Conservation (phyloP, 2,329 filamentous ascomycete genomes). For the Arthrobotrys sinensis region DNA sequence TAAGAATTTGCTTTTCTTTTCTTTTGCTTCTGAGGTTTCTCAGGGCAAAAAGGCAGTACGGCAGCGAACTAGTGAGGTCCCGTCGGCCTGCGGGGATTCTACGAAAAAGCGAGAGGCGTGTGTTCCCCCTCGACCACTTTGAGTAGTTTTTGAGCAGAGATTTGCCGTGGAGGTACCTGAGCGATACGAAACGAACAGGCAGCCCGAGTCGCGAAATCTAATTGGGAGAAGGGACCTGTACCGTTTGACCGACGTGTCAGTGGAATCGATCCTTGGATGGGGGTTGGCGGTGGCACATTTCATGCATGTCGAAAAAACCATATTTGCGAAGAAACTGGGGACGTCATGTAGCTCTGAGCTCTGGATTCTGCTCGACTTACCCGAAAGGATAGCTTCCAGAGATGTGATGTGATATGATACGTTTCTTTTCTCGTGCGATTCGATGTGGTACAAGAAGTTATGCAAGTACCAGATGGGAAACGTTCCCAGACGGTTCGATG, state of each 20-base stretch:
- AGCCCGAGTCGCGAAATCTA: slow-evolving; percentile 34
- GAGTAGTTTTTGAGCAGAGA: slow-evolving; percentile 43
- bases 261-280: slow-evolving; percentile 27
- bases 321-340: slow-evolving; percentile 26
- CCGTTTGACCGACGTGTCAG: slow-evolving; percentile 59
- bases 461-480: slow-evolving; percentile 11
- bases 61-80: slow-evolving; percentile 38
- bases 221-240: slow-evolving; percentile 40
- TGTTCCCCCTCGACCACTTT: slow-evolving; percentile 30
- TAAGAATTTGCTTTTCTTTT: slow-evolving; percentile 27
- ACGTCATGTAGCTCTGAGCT: slow-evolving; percentile 18
- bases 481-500: slow-evolving; percentile 30
- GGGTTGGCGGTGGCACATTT: slow-evolving; percentile 47
- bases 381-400: slow-evolving; percentile 11
- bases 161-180: slow-evolving; percentile 51
- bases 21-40: slow-evolving; percentile 29
- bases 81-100: slow-evolving; percentile 57
- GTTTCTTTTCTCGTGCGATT: slow-evolving; percentile 36
- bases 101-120: slow-evolving; percentile 54
- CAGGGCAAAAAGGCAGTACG: slow-evolving; percentile 31
- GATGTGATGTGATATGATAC: slow-evolving; percentile 21
- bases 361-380: slow-evolving; percentile 57
- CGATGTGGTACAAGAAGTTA: slow-evolving; percentile 42
- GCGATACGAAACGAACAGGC: slow-evolving; percentile 35
- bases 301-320: slow-evolving; percentile 44